Conservation (phyloP, 768 basidiomycete species). For the Xerocomus brunneocitrinus region DNA sequence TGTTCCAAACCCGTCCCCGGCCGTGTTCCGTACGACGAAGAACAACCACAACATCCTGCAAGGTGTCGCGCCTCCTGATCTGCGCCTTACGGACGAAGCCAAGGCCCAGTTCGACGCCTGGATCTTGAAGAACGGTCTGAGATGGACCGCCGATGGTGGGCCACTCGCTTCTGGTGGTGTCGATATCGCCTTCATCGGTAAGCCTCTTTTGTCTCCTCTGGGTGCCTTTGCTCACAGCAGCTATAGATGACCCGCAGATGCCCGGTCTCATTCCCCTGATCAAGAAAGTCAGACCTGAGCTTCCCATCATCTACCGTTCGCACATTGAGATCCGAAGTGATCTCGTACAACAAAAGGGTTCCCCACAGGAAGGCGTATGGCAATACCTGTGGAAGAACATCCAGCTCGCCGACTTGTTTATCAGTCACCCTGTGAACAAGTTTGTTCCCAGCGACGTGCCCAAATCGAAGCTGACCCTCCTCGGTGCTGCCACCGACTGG, state of each 20-base stretch:
- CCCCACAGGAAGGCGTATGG: conserved; percentile 90
- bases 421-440: conserved; percentile 91
- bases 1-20: conserved; percentile 83
- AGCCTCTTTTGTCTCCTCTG: conserved; percentile 8
- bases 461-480: conserved; percentile 59
- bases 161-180: conserved; percentile 79
- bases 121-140: conserved; percentile 85
- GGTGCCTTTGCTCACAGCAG: conserved; percentile 7
- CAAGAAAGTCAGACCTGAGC: conserved; percentile 73
- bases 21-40: conserved; percentile 89
- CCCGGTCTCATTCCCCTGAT: conserved; percentile 92
- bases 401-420: conserved; percentile 83
- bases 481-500: conserved; percentile 87
- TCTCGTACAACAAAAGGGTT: conserved; percentile 74
- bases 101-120: conserved; percentile 81
- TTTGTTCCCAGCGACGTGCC: conserved; percentile 89
- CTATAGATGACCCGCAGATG: conserved; percentile 84
- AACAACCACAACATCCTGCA: conserved; percentile 96
- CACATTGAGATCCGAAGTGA: conserved; percentile 93
- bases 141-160: conserved; percentile 84
- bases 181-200: conserved; percentile 86
- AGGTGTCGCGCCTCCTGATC: conserved; percentile 78
- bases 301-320: conserved; percentile 90
- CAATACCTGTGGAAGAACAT: conserved; percentile 94
- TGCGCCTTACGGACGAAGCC: conserved; percentile 73